Base-by-base conservation (phyloP, 805 yeast species). In the Deakozyma indianensis region DNA sequence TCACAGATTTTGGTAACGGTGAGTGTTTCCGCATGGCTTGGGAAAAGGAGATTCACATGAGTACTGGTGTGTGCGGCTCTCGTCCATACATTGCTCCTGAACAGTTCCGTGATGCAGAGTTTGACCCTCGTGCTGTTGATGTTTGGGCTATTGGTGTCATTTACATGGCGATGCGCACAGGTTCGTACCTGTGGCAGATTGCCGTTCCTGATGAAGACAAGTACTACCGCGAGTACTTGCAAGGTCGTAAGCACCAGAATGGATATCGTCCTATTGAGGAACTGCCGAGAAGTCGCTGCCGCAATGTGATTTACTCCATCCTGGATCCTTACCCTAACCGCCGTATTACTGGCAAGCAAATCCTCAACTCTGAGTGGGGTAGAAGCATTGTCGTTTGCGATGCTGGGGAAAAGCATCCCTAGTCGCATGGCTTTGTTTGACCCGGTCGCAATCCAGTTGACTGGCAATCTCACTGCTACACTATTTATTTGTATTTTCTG, bases 61-160 rank as follows among this genome's bases (percentile, higher is more conserved):
- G 79, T 29, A 61, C 67, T 18, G 88, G 92, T 15, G 71, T 80
- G 3, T 75, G 88, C 55, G 96, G 96, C 1, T 79, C 90, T 2
- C 90, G 79, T 48, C 90, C 95, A 1, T 87, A 85, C 63, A 84
- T 85, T 59, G 83, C 95, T 0, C 96, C 96, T 0, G 96, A 87
- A 57, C 95, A 85, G 63, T 82, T 74, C 56, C 54, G 56, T 5
- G 62, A 63, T 4, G 64, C 68, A 25, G 68, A 62, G 35, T 82
- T 80, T 56, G 94, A 85, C 52, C 84, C 94, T 15, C 64, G 86
- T 47, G 68, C 76, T 24, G 87, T 83, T 43, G 96, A 87, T 60
- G 73, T 83, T 44, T 87, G 96, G 96, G 81, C 95, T 1, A 63
- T 79, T 42, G 96, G 95, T 41, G 75, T 87, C 2, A 72, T 81